A percentile compares a stretch with the other conserved stretches of the same genome.
Conservation (phyloP, 352 stramenopile species). For the Phytophthora niederhauseri region DNA sequence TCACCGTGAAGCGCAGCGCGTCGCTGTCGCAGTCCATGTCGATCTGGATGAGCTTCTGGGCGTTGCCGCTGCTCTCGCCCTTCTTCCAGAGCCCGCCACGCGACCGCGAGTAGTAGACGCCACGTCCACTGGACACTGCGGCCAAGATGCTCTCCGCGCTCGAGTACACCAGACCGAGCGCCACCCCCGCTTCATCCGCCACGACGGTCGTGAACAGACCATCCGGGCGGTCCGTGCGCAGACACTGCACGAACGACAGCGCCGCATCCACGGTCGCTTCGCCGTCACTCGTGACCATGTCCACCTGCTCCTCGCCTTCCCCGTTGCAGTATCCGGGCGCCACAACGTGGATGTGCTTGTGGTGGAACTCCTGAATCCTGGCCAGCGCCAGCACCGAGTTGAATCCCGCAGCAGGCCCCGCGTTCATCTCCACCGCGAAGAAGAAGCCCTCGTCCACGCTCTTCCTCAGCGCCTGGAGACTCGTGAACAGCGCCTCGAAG, state of each 20-base stretch:
- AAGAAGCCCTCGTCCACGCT: conserved; percentile 55
- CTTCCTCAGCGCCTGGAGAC: conserved; percentile 44
- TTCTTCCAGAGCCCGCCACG: conserved; percentile 94
- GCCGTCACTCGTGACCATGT: conserved; percentile 20
- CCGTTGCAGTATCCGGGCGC: conserved; percentile 32
- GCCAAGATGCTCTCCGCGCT: conserved; percentile 92
- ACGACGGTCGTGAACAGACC: conserved; percentile 95
- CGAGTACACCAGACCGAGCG: conserved; percentile 95
- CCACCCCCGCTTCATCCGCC: conserved; percentile 88
- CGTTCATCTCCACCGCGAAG: conserved; percentile 58
- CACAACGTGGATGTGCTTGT: conserved; percentile 68
- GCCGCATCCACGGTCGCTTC: conserved; percentile 43
- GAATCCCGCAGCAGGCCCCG: neutral
- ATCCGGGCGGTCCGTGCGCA: conserved; percentile 91
- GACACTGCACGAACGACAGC: conserved; percentile 71
- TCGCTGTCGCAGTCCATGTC: conserved; percentile 97
- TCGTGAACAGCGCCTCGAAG: conserved; percentile 33
- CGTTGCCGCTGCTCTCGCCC: conserved; percentile 95
- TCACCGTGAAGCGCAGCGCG: conserved; percentile 95
- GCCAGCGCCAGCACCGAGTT: conserved; percentile 38
- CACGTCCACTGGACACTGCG: conserved; percentile 86
- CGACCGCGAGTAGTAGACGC: conserved; percentile 96
- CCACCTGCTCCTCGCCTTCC: conserved; percentile 30
- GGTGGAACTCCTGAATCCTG: conserved; percentile 63
- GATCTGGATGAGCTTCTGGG: conserved; percentile 93